Conservation (phyloP, 1,284 basidiomycete species). For the Afroboletus lepidellus region DNA sequence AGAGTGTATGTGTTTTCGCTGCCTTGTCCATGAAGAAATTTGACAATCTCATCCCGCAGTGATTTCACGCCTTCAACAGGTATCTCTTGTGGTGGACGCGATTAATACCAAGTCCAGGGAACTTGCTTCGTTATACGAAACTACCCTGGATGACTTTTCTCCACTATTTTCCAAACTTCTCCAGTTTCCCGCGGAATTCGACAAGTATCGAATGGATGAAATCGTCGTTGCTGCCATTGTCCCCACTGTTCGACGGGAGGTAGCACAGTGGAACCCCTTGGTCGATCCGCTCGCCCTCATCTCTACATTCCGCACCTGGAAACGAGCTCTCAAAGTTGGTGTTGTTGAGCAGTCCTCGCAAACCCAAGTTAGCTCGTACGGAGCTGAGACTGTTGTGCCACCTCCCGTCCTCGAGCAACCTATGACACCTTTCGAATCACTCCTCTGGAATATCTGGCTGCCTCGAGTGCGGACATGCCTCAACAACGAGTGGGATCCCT, state of each 20-base stretch:
- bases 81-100: conserved; percentile 71
- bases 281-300: conserved; percentile 63
- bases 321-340: conserved; percentile 61
- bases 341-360: conserved; percentile 40
- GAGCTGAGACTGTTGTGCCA: conserved; percentile 38
- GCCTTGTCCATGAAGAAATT: conserved; percentile 5
- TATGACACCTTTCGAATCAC: conserved; percentile 95
- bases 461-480: conserved; percentile 89
- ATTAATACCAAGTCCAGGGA: conserved; percentile 66
- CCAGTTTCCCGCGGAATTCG: conserved; percentile 78
- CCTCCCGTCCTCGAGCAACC: conserved; percentile 46
- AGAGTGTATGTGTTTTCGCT: conserved; percentile 51
- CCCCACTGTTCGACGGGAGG: conserved; percentile 69
- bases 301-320: conserved; percentile 69
- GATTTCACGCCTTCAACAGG: conserved; percentile 71
- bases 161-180: conserved; percentile 70
- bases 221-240: conserved; percentile 89
- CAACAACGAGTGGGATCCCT: conserved; percentile 91
- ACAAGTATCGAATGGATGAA: conserved; percentile 81
- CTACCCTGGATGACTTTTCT: conserved; percentile 69
- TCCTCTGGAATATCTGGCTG: conserved; percentile 94
- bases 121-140: conserved; percentile 60
- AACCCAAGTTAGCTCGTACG: conserved; percentile 58
- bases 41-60: conserved; percentile 44
- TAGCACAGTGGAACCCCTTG: conserved; percentile 72